Conservation (phyloP, 371 early-diverging fungal genomes). For the Conidiobolus incongruus region DNA sequence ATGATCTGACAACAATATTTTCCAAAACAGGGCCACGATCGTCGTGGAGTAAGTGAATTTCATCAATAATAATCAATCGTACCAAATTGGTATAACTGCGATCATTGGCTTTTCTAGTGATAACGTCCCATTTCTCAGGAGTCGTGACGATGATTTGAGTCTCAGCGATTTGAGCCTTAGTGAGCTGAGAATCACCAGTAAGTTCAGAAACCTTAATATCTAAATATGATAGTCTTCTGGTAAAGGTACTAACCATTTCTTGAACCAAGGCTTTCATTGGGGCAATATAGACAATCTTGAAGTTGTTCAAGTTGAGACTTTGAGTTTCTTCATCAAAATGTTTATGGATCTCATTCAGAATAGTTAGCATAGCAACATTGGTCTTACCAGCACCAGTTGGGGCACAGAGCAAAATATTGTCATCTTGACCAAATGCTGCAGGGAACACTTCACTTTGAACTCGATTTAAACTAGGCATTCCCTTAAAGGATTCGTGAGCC, state of each 20-base stretch:
- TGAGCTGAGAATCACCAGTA: constrained; percentile 96
- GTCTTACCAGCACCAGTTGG: constrained; percentile 99
- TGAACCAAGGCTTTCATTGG: constrained; percentile 99
- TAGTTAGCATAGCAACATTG: constrained; percentile 92
- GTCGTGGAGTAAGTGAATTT: constrained; percentile 98
- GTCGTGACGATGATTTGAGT: constrained; percentile 98
- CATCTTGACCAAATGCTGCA: constrained; percentile 66
- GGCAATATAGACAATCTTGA: constrained; percentile 97
- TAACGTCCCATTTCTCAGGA: constrained; percentile 99
- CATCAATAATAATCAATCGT: constrained; percentile 94
- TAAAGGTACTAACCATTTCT: constrained; percentile 92
- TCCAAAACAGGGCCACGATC: constrained; percentile 98
- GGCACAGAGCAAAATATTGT: constrained; percentile 93
- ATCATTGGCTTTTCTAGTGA: constrained; percentile 90
- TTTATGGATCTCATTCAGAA: constrained; percentile 66
- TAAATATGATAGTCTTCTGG: constrained; percentile 43
- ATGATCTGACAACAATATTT: constrained; percentile 79
- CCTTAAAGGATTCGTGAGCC: constrained; percentile 64
- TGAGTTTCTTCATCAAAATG: constrained; percentile 51
- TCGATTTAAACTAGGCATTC: constrained; percentile 54
- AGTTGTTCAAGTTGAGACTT: constrained; percentile 49
- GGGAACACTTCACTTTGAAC: constrained; percentile 84
- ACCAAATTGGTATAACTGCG: constrained; percentile 81
- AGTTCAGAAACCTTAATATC: constrained; percentile 89
- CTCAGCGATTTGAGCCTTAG: constrained; percentile 80